These are phyloP conservation scores for Glycine soja DNA, from an alignment of 306 rosid species.

Conservation along the genomic window DNA sequence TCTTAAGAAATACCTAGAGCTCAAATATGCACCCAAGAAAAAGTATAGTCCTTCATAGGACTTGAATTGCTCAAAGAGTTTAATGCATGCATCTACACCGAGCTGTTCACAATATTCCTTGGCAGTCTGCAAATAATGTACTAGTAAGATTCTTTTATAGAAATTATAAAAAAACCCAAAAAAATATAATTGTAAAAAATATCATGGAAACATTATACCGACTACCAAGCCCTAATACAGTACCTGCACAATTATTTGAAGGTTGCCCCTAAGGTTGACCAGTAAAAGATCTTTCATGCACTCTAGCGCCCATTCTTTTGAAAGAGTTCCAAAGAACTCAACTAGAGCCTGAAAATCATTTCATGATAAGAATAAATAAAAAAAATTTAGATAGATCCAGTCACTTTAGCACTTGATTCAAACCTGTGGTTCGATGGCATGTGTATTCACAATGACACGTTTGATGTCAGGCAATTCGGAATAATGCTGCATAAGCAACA, in stretches of 20 bases:
- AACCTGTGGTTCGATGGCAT: slow-evolving; percentile 93
- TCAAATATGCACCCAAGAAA: slow-evolving; percentile 80
- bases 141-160: slow-evolving; percentile 25
- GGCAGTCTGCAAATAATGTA: slow-evolving; percentile 62
- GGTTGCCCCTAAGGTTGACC: slow-evolving; percentile 85
- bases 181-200: neutral
- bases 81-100: slow-evolving; percentile 82
- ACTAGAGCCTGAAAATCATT: slow-evolving; percentile 67
- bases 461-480: slow-evolving; percentile 79
- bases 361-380: slow-evolving; percentile 29
- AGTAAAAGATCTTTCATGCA: slow-evolving; percentile 88
- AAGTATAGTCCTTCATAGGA: slow-evolving; percentile 88
- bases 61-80: slow-evolving; percentile 83
- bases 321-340: slow-evolving; percentile 83
- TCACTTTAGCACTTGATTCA: slow-evolving; percentile 34
- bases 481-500: slow-evolving; percentile 63
- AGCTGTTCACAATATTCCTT: slow-evolving; percentile 88
- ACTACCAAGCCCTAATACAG: neutral
- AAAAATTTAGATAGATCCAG: slow-evolving; percentile 6
- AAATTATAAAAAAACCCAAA: neutral
- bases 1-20: slow-evolving; percentile 65
- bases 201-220: neutral
- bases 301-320: slow-evolving; percentile 84
- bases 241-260: slow-evolving; percentile 89
- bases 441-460: slow-evolving; percentile 79